phyloP scores from a whole-genome alignment of 106 monocot species.

The Platanthera guangdongensis region DNA sequence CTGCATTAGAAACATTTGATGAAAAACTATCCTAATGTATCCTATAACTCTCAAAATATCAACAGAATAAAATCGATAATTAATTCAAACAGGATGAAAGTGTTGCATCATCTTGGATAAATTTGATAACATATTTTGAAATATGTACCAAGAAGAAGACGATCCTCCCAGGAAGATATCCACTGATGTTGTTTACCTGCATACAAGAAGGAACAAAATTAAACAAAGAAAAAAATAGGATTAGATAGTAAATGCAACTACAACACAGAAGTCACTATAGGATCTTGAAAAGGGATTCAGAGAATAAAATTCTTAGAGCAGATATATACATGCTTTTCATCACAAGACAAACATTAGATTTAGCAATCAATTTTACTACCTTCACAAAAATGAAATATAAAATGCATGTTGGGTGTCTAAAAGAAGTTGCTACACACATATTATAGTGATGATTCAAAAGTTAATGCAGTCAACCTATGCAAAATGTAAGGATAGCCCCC shows the following conservation, averaged over 20 bases:
- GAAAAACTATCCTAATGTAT: no score
- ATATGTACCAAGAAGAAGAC: slow-evolving; percentile 91
- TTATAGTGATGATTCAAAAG: not conserved
- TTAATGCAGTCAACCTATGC: not conserved
- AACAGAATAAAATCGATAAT: no score
- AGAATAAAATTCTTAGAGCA: not conserved
- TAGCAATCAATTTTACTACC: not conserved
- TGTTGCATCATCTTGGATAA: no score
- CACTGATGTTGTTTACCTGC: slow-evolving; percentile 95
- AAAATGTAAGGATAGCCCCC: not conserved
- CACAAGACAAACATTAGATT: not conserved
- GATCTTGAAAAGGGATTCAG: not conserved
- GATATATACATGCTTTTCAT: not conserved
- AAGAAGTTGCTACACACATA: not conserved
- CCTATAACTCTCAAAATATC: no score
- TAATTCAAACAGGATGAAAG: no score
- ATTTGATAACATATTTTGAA: not conserved
- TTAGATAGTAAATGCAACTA: not conserved
- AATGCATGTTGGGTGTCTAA: not conserved
- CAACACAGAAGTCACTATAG: not conserved
- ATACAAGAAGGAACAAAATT: not conserved
- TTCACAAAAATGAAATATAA: not conserved
- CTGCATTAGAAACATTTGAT: no score
- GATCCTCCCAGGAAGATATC: slow-evolving; percentile 95
- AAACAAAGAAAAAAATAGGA: not conserved